phyloP scores from a whole-genome alignment of 2,329 filamentous ascomycete species.

The Verticillium klebahnii region DNA sequence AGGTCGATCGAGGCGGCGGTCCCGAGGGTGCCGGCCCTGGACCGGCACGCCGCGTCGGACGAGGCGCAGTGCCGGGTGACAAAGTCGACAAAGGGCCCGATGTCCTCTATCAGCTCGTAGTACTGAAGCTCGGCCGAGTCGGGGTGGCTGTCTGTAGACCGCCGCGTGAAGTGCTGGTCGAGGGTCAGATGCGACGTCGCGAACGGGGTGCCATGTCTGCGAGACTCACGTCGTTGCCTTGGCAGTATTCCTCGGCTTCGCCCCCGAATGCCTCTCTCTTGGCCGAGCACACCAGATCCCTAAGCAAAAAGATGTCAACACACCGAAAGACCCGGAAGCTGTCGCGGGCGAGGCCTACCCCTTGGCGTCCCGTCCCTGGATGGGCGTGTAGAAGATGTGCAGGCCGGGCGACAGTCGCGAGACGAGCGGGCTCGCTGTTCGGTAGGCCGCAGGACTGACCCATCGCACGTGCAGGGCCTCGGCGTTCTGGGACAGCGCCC shows the following conservation, averaged over 20 bases:
- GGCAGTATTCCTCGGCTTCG: neutral
- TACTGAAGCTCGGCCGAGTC: constrained; percentile 48
- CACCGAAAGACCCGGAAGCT: neutral
- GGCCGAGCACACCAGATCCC: neutral
- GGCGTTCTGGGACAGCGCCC: constrained; percentile 55
- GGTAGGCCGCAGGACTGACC: constrained; percentile 56
- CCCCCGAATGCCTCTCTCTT: neutral
- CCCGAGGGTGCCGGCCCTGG: constrained; percentile 36
- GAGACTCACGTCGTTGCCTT: neutral
- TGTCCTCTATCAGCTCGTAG: constrained; percentile 57
- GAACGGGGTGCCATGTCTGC: neutral
- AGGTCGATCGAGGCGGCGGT: constrained; percentile 67
- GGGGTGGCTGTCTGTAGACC: constrained; percentile 35
- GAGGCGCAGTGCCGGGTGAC: constrained; percentile 43
- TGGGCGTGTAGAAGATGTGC: constrained; percentile 72
- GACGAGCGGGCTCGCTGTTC: constrained; percentile 63
- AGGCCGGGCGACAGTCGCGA: constrained; percentile 76
- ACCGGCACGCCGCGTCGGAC: constrained; percentile 42
- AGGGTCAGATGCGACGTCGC: neutral
- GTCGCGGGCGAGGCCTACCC: neutral
- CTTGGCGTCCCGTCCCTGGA: constrained; percentile 9
- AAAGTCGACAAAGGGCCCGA: constrained; percentile 51
- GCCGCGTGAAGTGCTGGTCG: constrained; percentile 42
- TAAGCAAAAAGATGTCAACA: neutral
- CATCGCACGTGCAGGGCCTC: constrained; percentile 77